phyloP scores from a whole-genome alignment of 2,329 filamentous ascomycete species.

The Fusarium sp. region DNA sequence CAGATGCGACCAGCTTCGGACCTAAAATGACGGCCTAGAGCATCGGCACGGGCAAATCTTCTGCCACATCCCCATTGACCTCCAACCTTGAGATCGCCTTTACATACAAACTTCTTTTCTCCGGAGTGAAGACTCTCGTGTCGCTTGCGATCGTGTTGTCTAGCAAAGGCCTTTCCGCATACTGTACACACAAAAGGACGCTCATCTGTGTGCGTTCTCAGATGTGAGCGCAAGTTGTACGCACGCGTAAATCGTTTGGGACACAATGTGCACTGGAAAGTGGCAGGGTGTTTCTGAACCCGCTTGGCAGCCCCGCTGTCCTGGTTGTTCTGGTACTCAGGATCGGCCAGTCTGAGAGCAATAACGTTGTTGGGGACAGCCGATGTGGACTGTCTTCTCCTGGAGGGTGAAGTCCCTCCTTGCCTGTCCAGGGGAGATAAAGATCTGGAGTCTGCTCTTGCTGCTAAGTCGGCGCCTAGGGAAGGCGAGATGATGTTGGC shows the following conservation, averaged over 20 bases:
- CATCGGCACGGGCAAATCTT: conserved; percentile 93
- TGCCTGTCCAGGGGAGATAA: conserved; percentile 68
- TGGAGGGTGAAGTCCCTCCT: conserved; percentile 49
- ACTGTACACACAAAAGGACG: conserved; percentile 97
- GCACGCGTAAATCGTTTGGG: conserved; percentile 96
- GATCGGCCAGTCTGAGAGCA: conserved; percentile 91
- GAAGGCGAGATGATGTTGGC: conserved; percentile 61
- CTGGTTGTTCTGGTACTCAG: conserved; percentile 77
- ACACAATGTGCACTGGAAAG: conserved; percentile 92
- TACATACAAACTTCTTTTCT: conserved; percentile 98
- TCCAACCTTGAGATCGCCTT: conserved; percentile 84
- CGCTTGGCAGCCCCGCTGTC: conserved; percentile 74
- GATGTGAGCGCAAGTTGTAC: conserved; percentile 94
- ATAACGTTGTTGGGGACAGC: conserved; percentile 72
- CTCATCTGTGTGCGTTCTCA: conserved; percentile 97
- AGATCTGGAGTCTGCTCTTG: conserved; percentile 61
- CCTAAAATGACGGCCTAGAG: conserved; percentile 91
- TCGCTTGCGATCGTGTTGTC: conserved; percentile 96
- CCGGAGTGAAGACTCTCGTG: conserved; percentile 96
- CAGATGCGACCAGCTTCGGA: conserved; percentile 95
- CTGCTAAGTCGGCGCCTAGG: conserved; percentile 55
- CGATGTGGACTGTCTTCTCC: conserved; percentile 69
- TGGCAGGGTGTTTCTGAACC: conserved; percentile 97
- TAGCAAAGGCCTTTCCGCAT: conserved; percentile 95
- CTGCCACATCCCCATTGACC: conserved; percentile 93